A percentile compares a stretch with the other conserved stretches of the same genome.
Conservation (phyloP, 2,329 filamentous ascomycete genomes). For the Fusarium abutilonis region DNA sequence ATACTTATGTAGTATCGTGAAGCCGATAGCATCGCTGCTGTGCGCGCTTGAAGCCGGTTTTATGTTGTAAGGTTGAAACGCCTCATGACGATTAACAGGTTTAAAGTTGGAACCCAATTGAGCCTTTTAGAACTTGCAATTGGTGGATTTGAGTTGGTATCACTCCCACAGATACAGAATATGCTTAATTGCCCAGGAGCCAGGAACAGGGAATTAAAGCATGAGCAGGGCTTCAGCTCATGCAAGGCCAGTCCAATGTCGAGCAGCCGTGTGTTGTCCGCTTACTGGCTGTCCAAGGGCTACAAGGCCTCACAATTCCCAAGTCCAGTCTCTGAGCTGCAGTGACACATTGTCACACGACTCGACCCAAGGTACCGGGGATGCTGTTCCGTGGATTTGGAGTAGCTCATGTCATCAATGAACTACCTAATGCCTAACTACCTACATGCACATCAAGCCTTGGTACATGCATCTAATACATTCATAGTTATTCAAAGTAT, state of each 20-base stretch:
- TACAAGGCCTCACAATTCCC: constrained; percentile 7
- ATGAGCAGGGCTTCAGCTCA: constrained; percentile 19
- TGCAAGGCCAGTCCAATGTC: constrained; percentile 25
- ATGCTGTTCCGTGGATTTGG: constrained; percentile 29
- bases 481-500: constrained; percentile 1
- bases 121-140: constrained; percentile 1
- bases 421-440: background rate
- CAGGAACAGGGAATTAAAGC: constrained; percentile 24
- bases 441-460: constrained; percentile 10
- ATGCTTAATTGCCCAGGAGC: constrained; percentile 27
- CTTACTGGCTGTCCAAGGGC: constrained; percentile 32
- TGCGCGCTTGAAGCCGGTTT: constrained; percentile 20
- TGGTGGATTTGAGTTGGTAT: constrained; percentile 7
- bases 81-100: constrained; percentile 19
- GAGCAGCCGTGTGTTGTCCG: constrained; percentile 42
- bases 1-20: constrained; percentile 15
- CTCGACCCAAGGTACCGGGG: constrained; percentile 23
- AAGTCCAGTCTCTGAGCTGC: constrained; percentile 29
- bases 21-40: constrained; percentile 5
- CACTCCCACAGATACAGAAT: background rate
- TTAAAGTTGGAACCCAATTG: constrained; percentile 5
- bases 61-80: constrained; percentile 12
- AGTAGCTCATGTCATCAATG: constrained; percentile 16
- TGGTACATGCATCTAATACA: constrained; percentile 12
- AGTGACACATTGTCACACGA: constrained; percentile 38